A percentile compares a stretch with the other conserved stretches of the same genome.
Conservation (phyloP, 192 early-diverging fungal species). For the Gaertneriomyces sp. region DNA sequence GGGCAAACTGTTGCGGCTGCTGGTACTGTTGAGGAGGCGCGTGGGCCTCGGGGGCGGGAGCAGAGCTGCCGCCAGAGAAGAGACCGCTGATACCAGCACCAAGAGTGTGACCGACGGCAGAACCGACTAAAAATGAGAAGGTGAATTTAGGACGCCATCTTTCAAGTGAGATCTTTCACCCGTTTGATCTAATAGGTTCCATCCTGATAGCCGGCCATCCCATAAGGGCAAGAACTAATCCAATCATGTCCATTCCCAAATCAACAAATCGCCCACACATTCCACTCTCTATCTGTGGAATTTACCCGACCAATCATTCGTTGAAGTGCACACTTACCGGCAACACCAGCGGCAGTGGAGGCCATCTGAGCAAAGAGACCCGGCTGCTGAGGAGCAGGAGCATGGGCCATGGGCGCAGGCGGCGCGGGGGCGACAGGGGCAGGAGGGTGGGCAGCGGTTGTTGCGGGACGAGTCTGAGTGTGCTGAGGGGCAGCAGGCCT, state of each 20-base stretch:
- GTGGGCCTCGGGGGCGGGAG: slow-evolving; percentile 22
- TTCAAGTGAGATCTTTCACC: too few relatives aligned
- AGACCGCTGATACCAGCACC: slow-evolving; percentile 44
- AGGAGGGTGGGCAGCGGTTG: slow-evolving; percentile 45
- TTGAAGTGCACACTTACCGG: slow-evolving; percentile 47
- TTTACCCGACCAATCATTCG: background rate
- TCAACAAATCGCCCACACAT: too few relatives aligned
- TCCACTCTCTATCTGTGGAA: too few relatives aligned
- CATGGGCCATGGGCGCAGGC: slow-evolving; percentile 27
- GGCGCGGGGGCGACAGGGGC: slow-evolving; percentile 22
- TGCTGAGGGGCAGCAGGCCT: slow-evolving; percentile 50
- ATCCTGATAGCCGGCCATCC: too few relatives aligned
- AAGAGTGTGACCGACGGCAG: slow-evolving; percentile 41
- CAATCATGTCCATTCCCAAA: too few relatives aligned
- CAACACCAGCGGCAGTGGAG: slow-evolving; percentile 89
- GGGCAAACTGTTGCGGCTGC: slow-evolving; percentile 30
- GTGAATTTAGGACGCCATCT: too few relatives aligned
- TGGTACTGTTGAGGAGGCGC: slow-evolving; percentile 35
- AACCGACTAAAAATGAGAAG: background rate
- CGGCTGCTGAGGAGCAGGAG: slow-evolving; percentile 62
- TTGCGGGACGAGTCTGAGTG: slow-evolving; percentile 41
- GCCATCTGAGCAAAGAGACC: slow-evolving; percentile 84
- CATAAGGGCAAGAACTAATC: too few relatives aligned
- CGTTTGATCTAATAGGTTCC: too few relatives aligned
- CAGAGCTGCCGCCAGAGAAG: slow-evolving; percentile 31